Percentiles rank a stretch among this genome's conserved stretches.
Conservation (phyloP, 768 basidiomycete species). For the Fomitopsis serialis region DNA sequence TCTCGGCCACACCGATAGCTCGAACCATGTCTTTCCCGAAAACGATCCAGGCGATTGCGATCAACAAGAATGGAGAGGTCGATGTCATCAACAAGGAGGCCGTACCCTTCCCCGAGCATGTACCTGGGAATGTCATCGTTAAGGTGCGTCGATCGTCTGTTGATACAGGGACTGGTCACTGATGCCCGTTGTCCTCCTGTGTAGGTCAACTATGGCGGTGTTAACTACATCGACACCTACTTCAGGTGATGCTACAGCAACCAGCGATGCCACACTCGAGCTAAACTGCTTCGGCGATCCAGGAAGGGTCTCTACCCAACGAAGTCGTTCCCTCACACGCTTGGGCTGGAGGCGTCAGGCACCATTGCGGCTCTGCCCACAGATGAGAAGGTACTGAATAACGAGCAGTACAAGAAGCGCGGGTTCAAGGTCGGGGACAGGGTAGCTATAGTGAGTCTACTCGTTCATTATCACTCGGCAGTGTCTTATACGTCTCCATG, state of each 20-base stretch:
- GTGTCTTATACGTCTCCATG: neutral
- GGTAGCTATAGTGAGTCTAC: slow-evolving; percentile 68
- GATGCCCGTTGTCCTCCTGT: neutral
- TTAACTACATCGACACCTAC: slow-evolving; percentile 90
- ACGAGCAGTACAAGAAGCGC: slow-evolving; percentile 58
- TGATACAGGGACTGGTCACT: neutral
- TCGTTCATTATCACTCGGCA: too few species aligned
- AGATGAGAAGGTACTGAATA: slow-evolving; percentile 50
- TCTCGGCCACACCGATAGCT: slow-evolving; percentile 20
- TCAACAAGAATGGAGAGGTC: slow-evolving; percentile 58
- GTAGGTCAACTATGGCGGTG: slow-evolving; percentile 36
- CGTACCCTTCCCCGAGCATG: slow-evolving; percentile 62
- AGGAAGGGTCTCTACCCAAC: slow-evolving; percentile 64
- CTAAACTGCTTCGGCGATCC: slow-evolving; percentile 3
- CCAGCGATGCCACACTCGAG: neutral
- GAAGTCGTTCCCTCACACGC: slow-evolving; percentile 51
- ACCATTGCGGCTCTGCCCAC: slow-evolving; percentile 70
- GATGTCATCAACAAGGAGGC: slow-evolving; percentile 69
- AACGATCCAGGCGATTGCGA: slow-evolving; percentile 66
- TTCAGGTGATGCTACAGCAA: slow-evolving; percentile 42
- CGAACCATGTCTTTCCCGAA: slow-evolving; percentile 47
- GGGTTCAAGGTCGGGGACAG: slow-evolving; percentile 63
- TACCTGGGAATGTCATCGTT: slow-evolving; percentile 53
- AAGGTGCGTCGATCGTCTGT: slow-evolving; percentile 27
- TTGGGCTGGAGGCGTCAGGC: slow-evolving; percentile 81